Evolutionary conservation across 768 basidiomycete species (phyloP).

Genomic region (Mycena maculata): DNA sequence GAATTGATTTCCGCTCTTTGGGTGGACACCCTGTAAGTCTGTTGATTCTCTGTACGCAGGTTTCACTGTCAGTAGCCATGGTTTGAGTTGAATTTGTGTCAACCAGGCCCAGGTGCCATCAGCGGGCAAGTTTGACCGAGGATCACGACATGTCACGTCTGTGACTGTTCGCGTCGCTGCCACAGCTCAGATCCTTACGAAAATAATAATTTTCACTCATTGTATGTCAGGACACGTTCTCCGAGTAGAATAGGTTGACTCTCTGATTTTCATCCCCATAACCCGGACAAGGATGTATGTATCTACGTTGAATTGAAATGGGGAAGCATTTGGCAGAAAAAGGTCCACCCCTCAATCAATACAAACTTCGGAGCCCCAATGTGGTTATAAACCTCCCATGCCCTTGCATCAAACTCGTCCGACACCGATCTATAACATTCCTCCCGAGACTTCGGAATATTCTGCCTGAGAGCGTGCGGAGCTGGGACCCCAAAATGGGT

Average conservation of each 20-base stretch:
- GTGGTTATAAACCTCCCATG: constrained; percentile 15
- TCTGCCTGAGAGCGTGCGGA: constrained; percentile 2
- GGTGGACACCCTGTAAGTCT: too few relatives aligned
- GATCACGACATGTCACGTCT: background rate
- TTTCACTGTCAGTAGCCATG: too few relatives aligned
- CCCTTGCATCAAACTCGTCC: constrained; percentile 22
- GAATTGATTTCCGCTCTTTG: too few relatives aligned
- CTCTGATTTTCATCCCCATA: background rate
- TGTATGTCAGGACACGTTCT: too few relatives aligned
- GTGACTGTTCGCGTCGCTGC: background rate
- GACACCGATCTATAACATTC: constrained; percentile 29
- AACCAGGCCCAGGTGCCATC: too few relatives aligned
- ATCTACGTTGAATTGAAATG: background rate
- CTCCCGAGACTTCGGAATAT: constrained; percentile 16
- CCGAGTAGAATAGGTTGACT: too few relatives aligned
- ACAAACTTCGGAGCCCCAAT: constrained; percentile 12
- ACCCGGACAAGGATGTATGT: background rate
- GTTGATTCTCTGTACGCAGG: too few relatives aligned
- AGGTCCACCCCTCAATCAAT: constrained; percentile 17
- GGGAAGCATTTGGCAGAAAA: constrained; percentile 24
- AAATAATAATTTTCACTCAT: too few relatives aligned
- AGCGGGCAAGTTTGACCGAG: too few relatives aligned
- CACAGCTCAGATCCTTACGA: background rate
- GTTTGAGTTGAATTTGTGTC: too few relatives aligned
- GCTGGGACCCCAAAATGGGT: constrained; percentile 4